Base-by-base conservation (phyloP, 257 asterid species). In the Fraxinus cuspidata region DNA sequence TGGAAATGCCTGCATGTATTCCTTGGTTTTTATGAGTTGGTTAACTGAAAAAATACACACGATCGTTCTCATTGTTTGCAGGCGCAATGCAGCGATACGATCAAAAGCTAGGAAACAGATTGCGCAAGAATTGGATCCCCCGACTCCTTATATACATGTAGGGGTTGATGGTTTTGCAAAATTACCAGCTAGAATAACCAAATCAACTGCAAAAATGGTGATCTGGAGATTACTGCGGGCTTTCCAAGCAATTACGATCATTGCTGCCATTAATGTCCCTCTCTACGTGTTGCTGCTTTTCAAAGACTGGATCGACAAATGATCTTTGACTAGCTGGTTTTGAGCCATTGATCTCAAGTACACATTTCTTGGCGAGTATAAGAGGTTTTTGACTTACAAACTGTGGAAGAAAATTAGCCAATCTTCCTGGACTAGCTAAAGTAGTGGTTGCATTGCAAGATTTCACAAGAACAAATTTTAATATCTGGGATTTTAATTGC, bases 271-370 rank as follows among this genome's bases (percentile, higher is more conserved):
- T 32, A 95, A 95, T 80, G 68, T 91, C 27, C 96, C 98, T 27
- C 86, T 95, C 8, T 93, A 95, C 63, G 90, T 95, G 86, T 71
- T 95, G 87, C 86, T 95, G 83, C 80, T 95, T 19, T 91, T 93
- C 91, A 95, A 91, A 81, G 99, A 90, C 70, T 93, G 99, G 99
- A 90, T 93, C 37, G 98, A 95, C 82, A 91, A 86, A 81, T 91
- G 88, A 88, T 29, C 53, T n/a, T 51, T 21, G 13, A 16, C 63
- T 19, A 9, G 23, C 19, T 5, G 63, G 9, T 5, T 19, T 51
- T 1, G 7, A 4, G n/a, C 56, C 56, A 47, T 47, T 18, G 64
- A 53, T 53, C 23, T 9, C 1, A 18, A 2, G 65, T 56, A 56
- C n/a, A 56, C n/a, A 18, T 56, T 28, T 28, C 29, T 28, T 28